Percentiles rank a stretch among this genome's conserved stretches.
Evolutionary conservation across 2,329 filamentous ascomycete species (phyloP).

Genomic region (Arachnomyces sp.): DNA sequence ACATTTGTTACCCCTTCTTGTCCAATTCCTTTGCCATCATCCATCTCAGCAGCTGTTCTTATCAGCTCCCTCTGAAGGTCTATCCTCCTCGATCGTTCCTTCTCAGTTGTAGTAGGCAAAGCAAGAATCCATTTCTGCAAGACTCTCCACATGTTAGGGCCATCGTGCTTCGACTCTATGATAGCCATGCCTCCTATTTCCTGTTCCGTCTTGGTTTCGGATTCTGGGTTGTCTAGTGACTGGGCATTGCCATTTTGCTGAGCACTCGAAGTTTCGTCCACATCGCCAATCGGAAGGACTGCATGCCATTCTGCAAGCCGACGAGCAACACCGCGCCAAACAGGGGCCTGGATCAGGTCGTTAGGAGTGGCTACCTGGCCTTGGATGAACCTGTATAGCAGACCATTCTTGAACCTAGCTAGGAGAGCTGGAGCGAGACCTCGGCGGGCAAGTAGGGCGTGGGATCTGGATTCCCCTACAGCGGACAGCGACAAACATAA

Average conservation of each 20-base stretch:
- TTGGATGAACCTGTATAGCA: constrained; percentile 85
- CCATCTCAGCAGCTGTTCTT: constrained; percentile 60
- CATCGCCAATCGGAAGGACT: constrained; percentile 45
- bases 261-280: constrained; percentile 11
- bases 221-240: constrained; percentile 45
- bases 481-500: no score
- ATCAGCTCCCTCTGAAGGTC: constrained; percentile 66
- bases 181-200: constrained; percentile 20
- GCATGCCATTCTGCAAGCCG: constrained; percentile 92
- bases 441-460: constrained; percentile 76
- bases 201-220: constrained; percentile 13
- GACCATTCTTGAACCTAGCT: constrained; percentile 89
- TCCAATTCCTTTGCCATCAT: constrained; percentile 68
- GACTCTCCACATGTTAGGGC: constrained; percentile 88
- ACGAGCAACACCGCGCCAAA: constrained; percentile 76
- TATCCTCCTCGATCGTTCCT: constrained; percentile 58
- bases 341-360: constrained; percentile 64
- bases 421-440: constrained; percentile 78
- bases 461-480: constrained; percentile 55
- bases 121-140: constrained; percentile 94
- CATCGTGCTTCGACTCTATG: constrained; percentile 57
- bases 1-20: constrained; percentile 53
- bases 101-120: constrained; percentile 63
- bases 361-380: constrained; percentile 71
- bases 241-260: constrained; percentile 9